Evolutionary conservation across 176 grass and related monocot species (phyloP), one percentile per base, ranked within the genome.

Genomic region (Echinochloa phyllopogon): DNA sequence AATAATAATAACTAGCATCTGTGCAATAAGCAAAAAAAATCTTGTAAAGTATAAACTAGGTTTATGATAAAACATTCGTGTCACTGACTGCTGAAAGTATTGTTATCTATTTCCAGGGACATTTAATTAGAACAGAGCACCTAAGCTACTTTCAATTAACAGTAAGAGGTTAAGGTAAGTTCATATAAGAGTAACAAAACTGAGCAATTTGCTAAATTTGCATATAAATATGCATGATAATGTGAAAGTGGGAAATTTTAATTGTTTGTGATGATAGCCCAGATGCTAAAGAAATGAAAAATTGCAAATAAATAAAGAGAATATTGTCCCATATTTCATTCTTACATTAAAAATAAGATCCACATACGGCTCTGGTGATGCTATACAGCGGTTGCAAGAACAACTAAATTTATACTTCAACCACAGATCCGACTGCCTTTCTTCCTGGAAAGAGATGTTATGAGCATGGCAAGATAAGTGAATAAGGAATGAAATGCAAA

Each of bases 291-390:
- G 48, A 57, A 89, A 66, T 65, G 15, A 33, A 44, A 21, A 45
- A 9, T 29, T 62, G 6, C 6, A 48, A 86, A 39, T 12, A 71
- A 89, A 78, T 82, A 17, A 68, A 58, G 4, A 74, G 33, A 90
- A 17, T 12, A 63, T 41, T 83, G 13, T 64, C 47, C 43, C 15
- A 66, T 27, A 55, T 82, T 83, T 66, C 72, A 5, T 81, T 86
- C 95, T 93, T 91, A 98, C 95, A 89, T 88, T 93, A 44, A 98
- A 80, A 88, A 98, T 85, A 86, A 75, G 52, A 88, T 98, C 95
- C 69, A 84, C 55, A 65, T 91, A 91, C 39, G 77, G 38, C 83
- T 93, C 47, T 50, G 86, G 87, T 41, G 85, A 88, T 86, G 72
- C 65, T 42, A 79, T 86, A 88, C 95, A 98, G 43, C 90, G 92